These are phyloP conservation scores for Arthrocladium fulminans DNA, from an alignment of 2,329 filamentous ascomycete genomes.

Conservation along the genomic window DNA sequence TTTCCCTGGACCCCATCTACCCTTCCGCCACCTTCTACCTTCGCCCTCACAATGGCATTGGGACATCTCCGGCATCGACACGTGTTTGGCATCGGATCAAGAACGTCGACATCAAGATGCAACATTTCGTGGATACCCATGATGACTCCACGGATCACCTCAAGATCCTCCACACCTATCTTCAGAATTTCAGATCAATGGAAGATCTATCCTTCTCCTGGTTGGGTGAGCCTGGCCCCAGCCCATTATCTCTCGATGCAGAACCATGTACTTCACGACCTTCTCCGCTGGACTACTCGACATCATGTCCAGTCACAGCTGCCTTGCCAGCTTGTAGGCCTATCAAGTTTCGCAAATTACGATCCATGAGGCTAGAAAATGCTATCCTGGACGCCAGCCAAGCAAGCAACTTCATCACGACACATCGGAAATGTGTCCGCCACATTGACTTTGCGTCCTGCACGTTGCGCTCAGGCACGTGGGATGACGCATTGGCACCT, in stretches of 20 bases:
- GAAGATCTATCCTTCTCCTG: constrained; percentile 69
- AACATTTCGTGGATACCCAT: constrained; percentile 57
- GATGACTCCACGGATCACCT: constrained; percentile 59
- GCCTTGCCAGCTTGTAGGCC: constrained; percentile 41
- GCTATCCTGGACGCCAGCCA: constrained; percentile 62
- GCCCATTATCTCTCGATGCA: constrained; percentile 60
- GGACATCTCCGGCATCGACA: constrained; percentile 61
- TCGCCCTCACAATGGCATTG: constrained; percentile 64
- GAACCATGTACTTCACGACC: constrained; percentile 58
- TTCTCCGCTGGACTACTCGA: constrained; percentile 26
- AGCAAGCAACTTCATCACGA: constrained; percentile 58
- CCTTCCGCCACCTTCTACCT: constrained; percentile 69
- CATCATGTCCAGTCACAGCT: constrained; percentile 25
- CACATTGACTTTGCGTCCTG: constrained; percentile 77
- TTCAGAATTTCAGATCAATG: constrained; percentile 58
- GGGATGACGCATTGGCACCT: constrained; percentile 74
- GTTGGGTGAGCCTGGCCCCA: constrained; percentile 63
- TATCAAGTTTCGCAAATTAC: constrained; percentile 58
- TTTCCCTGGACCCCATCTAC: constrained; percentile 67
- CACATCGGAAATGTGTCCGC: constrained; percentile 58
- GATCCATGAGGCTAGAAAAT: constrained; percentile 63
- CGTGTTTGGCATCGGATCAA: constrained; percentile 70
- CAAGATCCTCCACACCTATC: constrained; percentile 73
- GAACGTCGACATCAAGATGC: constrained; percentile 63
- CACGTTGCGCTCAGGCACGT: constrained; percentile 59